Conservation (phyloP, 306 rosid species). For the Argentina anserina region DNA sequence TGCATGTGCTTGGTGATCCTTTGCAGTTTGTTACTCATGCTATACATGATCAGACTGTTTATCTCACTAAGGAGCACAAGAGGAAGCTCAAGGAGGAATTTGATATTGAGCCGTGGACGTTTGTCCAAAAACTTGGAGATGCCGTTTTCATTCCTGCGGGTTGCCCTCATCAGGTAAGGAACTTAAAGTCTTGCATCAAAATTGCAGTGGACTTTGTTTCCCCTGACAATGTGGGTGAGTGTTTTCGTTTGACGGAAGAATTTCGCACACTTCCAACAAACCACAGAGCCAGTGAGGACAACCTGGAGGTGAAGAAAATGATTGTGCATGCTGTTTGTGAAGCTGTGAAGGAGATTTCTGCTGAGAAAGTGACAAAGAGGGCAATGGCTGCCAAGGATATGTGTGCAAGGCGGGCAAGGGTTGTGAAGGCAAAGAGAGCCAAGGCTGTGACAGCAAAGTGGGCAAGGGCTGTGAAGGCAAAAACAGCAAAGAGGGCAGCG, state of each 20-base stretch:
- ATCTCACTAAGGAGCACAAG: conserved; percentile 60
- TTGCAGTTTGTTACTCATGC: conserved; percentile 64
- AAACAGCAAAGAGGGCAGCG: too few relatives aligned
- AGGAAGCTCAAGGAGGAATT: conserved; percentile 71
- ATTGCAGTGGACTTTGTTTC: conserved; percentile 84
- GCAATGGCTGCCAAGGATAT: not conserved
- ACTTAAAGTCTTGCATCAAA: conserved; percentile 70
- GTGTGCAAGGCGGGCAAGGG: not conserved
- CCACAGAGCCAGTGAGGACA: conserved; percentile 67
- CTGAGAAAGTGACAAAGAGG: not conserved
- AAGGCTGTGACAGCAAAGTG: not conserved
- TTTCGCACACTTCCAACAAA: conserved; percentile 67
- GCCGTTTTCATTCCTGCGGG: conserved; percentile 55
- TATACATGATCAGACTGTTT: conserved; percentile 68
- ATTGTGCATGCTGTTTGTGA: conserved; percentile 39
- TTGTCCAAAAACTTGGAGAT: conserved; percentile 49
- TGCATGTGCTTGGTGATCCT: conserved; percentile 55
- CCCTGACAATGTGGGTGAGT: conserved; percentile 74
- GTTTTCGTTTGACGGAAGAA: conserved; percentile 67
- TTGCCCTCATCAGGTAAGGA: conserved; percentile 53
- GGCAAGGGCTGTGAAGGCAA: too few relatives aligned
- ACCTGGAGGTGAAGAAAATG: conserved; percentile 82
- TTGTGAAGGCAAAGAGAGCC: too few relatives aligned
- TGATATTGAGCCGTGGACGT: conserved; percentile 53
- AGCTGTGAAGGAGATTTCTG: conserved; percentile 5